Evolutionary conservation across 495 filamentous ascomycete species (phyloP), one percentile per base, ranked within the genome.

Genomic region (Hypoxylon lenormandii): DNA sequence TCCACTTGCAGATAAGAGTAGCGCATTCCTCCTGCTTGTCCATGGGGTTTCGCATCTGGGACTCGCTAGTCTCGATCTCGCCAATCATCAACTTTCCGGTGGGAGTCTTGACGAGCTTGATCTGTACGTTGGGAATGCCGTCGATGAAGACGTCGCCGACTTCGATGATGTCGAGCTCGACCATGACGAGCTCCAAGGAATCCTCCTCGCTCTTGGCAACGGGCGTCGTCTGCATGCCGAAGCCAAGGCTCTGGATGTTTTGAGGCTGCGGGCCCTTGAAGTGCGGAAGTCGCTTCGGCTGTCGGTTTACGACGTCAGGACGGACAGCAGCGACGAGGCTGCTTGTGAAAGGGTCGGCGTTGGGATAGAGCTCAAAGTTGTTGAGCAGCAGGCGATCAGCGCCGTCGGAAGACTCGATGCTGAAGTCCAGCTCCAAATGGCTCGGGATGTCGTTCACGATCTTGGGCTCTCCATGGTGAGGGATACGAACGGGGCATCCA

Each of bases 111-210:
- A 86, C 48, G 3, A 87, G 52, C 37, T 78, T 78, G 19, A 85
- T 48, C 16, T 81, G 76, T 23, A 86, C 70, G 37, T 56, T 75
- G 15, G 84, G 81, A 45, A 87, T 77, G n/a, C 74, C 74, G n/a
- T 78, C 61, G 37, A 85, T 55, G 36, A 83, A 81, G 18, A 64
- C 56, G 40, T 72, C 61, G 38, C 80, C 84, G n/a, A 87, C 78
- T 60, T 84, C 80, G 42, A 85, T 69, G 52, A 87, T 80, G 63
- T 82, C 78, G 11, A 86, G 57, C 46, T 84, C 78, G 28, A 86
- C 47, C 21, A 72, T 61, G 58, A 86, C 67, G 10, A 83, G 68
- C 46, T 83, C 76, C 19, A 83, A 46, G 7, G 73, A 46, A 36
- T 75, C 69, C 0, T 76, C 65, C 13, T 75, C 72, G n/a, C 76